Percentiles rank a stretch among this genome's conserved stretches.
Evolutionary conservation across 2,329 filamentous ascomycete species (phyloP).

Genomic region (Fonsecaea erecta): DNA sequence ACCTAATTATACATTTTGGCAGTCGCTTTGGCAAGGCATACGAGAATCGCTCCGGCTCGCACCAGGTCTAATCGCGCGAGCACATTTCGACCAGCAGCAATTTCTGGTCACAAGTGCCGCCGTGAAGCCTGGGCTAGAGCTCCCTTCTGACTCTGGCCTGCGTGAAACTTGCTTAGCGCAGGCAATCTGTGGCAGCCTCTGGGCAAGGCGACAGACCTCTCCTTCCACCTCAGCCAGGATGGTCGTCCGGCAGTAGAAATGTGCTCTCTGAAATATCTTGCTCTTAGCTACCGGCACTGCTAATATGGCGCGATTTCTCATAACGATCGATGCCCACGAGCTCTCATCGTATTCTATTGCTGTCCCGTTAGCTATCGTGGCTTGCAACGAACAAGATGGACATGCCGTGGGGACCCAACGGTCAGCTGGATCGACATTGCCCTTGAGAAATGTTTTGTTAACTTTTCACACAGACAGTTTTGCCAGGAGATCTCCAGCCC

Average conservation of each 20-base stretch:
- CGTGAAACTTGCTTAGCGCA: neutral
- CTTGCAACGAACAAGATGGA: neutral
- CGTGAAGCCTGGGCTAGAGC: neutral
- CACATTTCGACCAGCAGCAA: neutral
- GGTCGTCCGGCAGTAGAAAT: neutral
- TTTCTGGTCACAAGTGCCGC: neutral
- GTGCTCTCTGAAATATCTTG: neutral
- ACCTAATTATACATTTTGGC: neutral
- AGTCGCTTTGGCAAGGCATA: neutral
- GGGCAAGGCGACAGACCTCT: neutral
- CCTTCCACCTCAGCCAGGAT: neutral
- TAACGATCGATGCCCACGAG: neutral
- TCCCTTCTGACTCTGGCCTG: neutral
- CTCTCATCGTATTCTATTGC: neutral
- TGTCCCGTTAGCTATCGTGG: neutral
- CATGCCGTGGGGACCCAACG: neutral
- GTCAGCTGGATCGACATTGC: neutral
- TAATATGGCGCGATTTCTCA: neutral
- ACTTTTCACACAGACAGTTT: neutral
- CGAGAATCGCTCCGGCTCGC: neutral
- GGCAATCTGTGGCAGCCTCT: neutral
- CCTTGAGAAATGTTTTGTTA: neutral
- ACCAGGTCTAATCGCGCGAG: neutral
- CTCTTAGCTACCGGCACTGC: neutral
- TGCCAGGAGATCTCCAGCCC: neutral